These are phyloP conservation scores for Endoconidiophora laricicola DNA, from an alignment of 2,329 filamentous ascomycete species.

Conservation along the genomic window DNA sequence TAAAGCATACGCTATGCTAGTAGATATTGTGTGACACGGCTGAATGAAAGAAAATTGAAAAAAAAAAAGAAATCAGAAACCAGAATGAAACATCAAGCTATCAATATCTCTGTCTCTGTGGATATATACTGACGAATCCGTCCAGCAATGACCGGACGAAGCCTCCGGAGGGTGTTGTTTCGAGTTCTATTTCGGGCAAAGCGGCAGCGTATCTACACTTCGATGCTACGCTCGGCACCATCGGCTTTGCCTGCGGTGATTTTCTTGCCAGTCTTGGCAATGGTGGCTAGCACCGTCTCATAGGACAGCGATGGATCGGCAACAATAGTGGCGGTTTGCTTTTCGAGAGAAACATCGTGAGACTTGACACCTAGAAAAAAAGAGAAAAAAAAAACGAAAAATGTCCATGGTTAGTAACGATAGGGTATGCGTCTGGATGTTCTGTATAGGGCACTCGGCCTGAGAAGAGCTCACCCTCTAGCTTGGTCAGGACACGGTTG, in stretches of 20 bases:
- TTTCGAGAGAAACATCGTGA: constrained; percentile 75
- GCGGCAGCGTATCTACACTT: constrained; percentile 18
- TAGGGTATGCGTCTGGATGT: neutral
- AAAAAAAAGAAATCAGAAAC: neutral
- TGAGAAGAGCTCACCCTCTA: constrained; percentile 50
- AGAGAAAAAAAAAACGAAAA: neutral
- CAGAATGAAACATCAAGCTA: neutral
- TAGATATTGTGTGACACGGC: no score
- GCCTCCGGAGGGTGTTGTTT: no score
- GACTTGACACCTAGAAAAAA: constrained; percentile 54
- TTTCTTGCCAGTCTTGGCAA: constrained; percentile 90
- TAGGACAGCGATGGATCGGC: constrained; percentile 55
- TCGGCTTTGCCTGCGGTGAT: constrained; percentile 63
- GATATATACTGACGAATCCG: no score
- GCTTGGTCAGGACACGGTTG: constrained; percentile 79
- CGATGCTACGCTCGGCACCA: constrained; percentile 39
- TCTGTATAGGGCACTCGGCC: neutral
- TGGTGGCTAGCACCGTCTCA: constrained; percentile 68
- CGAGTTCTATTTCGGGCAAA: no score
- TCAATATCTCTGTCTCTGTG: neutral
- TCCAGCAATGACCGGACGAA: no score
- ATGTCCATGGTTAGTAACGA: no score
- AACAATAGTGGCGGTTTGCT: constrained; percentile 63
- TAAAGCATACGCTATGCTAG: no score
- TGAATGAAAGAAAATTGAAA: neutral